Conservation (phyloP, 805 yeast species). For the Pichia cabralensis region DNA sequence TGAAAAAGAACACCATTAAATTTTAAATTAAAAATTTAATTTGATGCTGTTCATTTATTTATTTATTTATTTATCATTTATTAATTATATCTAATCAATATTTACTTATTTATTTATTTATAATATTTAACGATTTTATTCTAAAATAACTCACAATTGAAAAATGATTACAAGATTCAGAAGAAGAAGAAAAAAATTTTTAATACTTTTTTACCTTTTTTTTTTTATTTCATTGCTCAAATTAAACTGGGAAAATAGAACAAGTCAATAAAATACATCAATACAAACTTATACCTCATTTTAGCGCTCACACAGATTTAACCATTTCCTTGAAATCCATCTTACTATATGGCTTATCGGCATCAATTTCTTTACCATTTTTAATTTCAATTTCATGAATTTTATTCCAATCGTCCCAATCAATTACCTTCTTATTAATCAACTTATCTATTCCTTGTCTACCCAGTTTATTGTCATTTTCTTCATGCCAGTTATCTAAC, state of each 20-base stretch:
- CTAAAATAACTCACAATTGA: neutral
- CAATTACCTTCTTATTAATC: conserved; percentile 24
- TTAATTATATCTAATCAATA: conserved; percentile 5
- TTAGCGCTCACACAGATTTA: too few species aligned
- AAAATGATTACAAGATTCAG: too few species aligned
- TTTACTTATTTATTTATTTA: conserved; percentile 3
- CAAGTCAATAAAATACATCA: too few species aligned
- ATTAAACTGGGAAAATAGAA: too few species aligned
- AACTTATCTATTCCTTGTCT: conserved; percentile 19
- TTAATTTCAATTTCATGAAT: conserved; percentile 44
- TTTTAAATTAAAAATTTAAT: neutral
- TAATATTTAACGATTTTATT: conserved; percentile 1
- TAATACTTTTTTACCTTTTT: too few species aligned
- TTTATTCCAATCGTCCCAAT: conserved; percentile 61
- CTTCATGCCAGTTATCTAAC: too few species aligned
- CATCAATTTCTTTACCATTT: conserved; percentile 33
- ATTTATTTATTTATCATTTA: conserved; percentile 10
- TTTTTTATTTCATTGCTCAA: too few species aligned
- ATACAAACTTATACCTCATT: too few species aligned
- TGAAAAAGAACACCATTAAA: conserved; percentile 38
- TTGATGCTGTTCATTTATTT: conserved; percentile 1
- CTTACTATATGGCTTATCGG: conserved; percentile 56
- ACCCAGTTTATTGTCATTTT: conserved; percentile 16
- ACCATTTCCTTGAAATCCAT: conserved; percentile 41
- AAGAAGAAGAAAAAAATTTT: too few species aligned